Evolutionary conservation across 2,329 filamentous ascomycete genomes (phyloP).

Genomic region (Pseudogymnoascus sp.): DNA sequence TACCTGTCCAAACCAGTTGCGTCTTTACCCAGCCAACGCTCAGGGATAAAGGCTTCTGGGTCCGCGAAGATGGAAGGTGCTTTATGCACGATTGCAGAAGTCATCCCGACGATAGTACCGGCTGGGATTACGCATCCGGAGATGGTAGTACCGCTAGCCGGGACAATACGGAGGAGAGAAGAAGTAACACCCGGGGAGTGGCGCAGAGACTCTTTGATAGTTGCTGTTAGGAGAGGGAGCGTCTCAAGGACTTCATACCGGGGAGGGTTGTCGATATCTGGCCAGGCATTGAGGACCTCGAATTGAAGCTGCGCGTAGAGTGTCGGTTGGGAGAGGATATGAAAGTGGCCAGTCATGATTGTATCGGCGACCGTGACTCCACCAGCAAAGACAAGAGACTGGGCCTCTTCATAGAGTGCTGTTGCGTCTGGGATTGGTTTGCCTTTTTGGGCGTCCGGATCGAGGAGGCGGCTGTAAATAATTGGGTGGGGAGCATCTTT

Average conservation of each 20-base stretch:
- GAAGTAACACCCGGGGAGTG: neutral
- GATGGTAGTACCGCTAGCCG: constrained; percentile 14
- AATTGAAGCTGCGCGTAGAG: constrained; percentile 28
- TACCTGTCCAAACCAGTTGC: constrained; percentile 25
- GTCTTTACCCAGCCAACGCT: constrained; percentile 30
- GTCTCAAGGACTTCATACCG: constrained; percentile 29
- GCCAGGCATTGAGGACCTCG: constrained; percentile 32
- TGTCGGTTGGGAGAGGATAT: constrained; percentile 28
- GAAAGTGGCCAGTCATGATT: constrained; percentile 31
- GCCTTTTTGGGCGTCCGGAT: constrained; percentile 22
- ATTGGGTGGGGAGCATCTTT: constrained; percentile 23
- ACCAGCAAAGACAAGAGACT: constrained; percentile 36
- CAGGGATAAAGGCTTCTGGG: constrained; percentile 30
- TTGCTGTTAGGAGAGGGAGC: constrained; percentile 16
- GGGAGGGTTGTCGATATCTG: constrained; percentile 21
- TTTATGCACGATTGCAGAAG: constrained; percentile 15
- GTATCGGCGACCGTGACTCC: constrained; percentile 35
- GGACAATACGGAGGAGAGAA: constrained; percentile 17
- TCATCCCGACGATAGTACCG: constrained; percentile 23
- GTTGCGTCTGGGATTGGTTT: constrained; percentile 16
- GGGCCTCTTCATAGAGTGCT: constrained; percentile 33
- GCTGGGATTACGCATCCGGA: constrained; percentile 13
- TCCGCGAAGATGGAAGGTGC: constrained; percentile 27
- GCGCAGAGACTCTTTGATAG: constrained; percentile 1
- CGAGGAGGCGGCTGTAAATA: constrained; percentile 27